These are phyloP conservation scores for Colletotrichum liriopes DNA, from an alignment of 2,329 filamentous ascomycete genomes.

Conservation along the genomic window DNA sequence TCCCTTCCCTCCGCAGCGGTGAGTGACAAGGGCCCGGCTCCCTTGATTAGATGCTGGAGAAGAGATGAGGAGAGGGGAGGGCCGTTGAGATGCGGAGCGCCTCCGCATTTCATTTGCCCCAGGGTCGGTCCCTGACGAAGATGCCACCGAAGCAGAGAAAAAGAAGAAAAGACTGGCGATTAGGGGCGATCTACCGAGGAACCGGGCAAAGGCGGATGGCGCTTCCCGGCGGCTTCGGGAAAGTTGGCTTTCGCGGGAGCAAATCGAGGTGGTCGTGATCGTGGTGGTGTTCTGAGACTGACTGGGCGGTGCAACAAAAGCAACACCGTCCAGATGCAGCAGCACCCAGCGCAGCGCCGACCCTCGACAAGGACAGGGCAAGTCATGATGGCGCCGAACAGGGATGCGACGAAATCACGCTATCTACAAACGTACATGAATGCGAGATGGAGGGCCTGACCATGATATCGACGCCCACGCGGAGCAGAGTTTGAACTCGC, in stretches of 20 bases:
- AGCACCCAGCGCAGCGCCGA: background rate
- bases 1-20: background rate
- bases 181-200: background rate
- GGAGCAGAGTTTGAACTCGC: background rate
- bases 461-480: background rate
- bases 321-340: background rate
- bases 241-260: background rate
- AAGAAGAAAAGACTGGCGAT: background rate
- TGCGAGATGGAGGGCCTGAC: conserved; percentile 12
- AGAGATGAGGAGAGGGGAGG: background rate
- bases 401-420: conserved; percentile 8
- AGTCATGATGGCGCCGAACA: conserved; percentile 10
- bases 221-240: background rate
- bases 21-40: background rate
- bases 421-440: conserved; percentile 12
- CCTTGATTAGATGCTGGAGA: background rate
- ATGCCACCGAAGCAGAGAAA: background rate
- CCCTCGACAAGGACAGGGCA: background rate
- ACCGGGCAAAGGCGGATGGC: background rate
- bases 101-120: conserved; percentile 3
- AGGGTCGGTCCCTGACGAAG: background rate
- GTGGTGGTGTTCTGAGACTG: background rate
- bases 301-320: background rate
- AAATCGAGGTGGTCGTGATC: background rate
- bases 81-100: conserved; percentile 9